These are phyloP conservation scores for Ogataea saltuana DNA, from an alignment of 805 yeast genomes.

Conservation along the genomic window DNA sequence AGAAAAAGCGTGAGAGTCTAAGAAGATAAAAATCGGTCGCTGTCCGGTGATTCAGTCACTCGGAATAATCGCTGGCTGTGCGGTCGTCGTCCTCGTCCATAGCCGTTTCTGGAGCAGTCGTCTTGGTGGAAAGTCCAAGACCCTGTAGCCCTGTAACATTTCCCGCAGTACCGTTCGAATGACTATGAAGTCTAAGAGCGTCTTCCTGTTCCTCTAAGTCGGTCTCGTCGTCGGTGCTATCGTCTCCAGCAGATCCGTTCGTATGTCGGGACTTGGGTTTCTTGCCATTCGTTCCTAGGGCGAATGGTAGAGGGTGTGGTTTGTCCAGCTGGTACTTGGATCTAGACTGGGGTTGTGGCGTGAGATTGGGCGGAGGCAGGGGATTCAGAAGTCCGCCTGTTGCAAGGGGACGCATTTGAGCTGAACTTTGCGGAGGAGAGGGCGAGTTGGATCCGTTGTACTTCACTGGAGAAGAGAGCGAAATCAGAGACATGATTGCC, in stretches of 20 bases:
- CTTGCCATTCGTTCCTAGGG: not conserved
- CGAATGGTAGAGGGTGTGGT: constrained; percentile 14
- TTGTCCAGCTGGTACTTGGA: constrained; percentile 6
- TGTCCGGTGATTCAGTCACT: too few relatives aligned
- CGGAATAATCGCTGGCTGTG: constrained; percentile 30
- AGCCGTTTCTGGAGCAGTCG: constrained; percentile 1
- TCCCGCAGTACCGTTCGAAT: constrained; percentile 5
- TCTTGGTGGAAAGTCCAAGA: constrained; percentile 16
- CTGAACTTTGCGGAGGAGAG: constrained; percentile 20
- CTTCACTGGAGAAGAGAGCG: constrained; percentile 52
- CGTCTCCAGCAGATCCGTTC: constrained; percentile 3
- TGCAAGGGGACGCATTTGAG: constrained; percentile 9
- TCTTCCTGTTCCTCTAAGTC: constrained; percentile 20
- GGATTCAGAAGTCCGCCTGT: constrained; percentile 8
- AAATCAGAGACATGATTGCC: constrained; percentile 56
- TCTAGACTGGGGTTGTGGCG: not conserved
- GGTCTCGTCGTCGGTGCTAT: constrained; percentile 22
- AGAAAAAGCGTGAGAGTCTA: not conserved
- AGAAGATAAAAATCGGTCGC: not conserved
- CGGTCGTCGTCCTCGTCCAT: constrained; percentile 32
- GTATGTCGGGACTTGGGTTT: not conserved
- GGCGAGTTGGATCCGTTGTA: constrained; percentile 31
- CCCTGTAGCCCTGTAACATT: too few relatives aligned
- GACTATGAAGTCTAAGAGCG: constrained; percentile 2
- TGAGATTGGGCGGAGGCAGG: constrained; percentile 5